Base-by-base conservation (phyloP, 202 grass and related monocot species). In the Eragrostis tef region DNA sequence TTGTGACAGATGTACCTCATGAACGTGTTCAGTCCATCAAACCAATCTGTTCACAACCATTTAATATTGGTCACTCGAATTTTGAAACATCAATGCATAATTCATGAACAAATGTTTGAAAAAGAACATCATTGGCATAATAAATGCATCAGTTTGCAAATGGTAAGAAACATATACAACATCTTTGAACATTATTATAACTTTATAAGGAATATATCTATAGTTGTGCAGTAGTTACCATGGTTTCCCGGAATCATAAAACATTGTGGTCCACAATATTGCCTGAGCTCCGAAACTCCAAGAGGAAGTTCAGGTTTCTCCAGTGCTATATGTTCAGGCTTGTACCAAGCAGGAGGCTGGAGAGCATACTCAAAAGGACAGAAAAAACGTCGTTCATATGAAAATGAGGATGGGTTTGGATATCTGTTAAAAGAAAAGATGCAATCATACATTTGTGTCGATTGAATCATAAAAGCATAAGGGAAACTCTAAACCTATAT, bases 181-280 rank as follows among this genome's bases (percentile, higher is more conserved):
- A 9, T 27, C 6, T n/a, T 52, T 79, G 75, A 50, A 66, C 43
- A 83, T 25, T 5, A 67, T 27, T 61, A 27, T 39, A 39, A 39
- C 34, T 39, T 51, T 21, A 48, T 62, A 80, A 8, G 12, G 22
- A 13, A 44, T 27, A 62, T 29, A 39, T 15, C 27, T 10, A 85
- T 48, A 83, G 22, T 53, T 70, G 54, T 17, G 54, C 14, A 74
- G 47, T 51, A 61, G 62, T 79, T 84, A 93, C 93, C 96, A 87
- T 99, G 93, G 86, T 99, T 99, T 93, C 93, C 96, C 73, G 96
- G 96, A 78, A 99, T 99, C 71, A 99, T 53, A 66, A 99, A 99
- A 82, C 96, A 95, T 67, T 99, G 89, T 44, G 96, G 96, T 46
- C 96, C 96, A 22, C 51, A 81, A 81, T 99, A 99, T 54, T 77